A percentile compares a stretch with the other conserved stretches of the same genome.
Evolutionary conservation across 129 eudicot species (phyloP).

Genomic region (Lactuca saligna): DNA sequence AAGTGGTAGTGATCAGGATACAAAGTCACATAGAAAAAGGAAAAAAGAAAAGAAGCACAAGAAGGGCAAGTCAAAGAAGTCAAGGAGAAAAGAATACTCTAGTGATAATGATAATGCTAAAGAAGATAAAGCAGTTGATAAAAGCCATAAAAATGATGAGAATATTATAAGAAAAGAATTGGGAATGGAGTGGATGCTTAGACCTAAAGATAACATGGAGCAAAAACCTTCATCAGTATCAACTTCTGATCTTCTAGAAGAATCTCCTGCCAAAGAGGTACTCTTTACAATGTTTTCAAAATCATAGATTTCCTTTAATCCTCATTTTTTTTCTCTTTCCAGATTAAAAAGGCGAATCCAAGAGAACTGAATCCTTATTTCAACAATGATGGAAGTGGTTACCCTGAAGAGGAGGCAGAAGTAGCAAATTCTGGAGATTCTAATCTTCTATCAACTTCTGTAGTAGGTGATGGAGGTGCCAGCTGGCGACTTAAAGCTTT

Average conservation of each 20-base stretch:
- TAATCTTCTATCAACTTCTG: slow-evolving; percentile 60
- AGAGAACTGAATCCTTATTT: slow-evolving; percentile 83
- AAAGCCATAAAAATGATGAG: slow-evolving; percentile 14
- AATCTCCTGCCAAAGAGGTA: slow-evolving; percentile 71
- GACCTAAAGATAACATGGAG: slow-evolving; percentile 52
- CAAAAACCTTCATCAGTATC: slow-evolving; percentile 23
- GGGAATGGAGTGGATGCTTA: slow-evolving; percentile 96
- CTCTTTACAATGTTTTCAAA: not conserved
- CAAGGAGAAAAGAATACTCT: slow-evolving; percentile 40
- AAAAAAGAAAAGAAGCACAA: slow-evolving; percentile 38
- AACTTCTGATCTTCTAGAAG: slow-evolving; percentile 38
- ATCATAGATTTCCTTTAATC: not conserved
- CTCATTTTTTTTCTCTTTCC: not conserved
- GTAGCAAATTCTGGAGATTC: slow-evolving; percentile 30
- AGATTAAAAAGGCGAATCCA: slow-evolving; percentile 64
- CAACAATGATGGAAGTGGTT: slow-evolving; percentile 69
- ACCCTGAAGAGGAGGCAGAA: slow-evolving; percentile 73
- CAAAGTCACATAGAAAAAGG: slow-evolving; percentile 31
- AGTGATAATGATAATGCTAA: slow-evolving; percentile 34
- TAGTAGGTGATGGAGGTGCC: slow-evolving; percentile 98
- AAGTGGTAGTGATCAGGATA: slow-evolving; percentile 36
- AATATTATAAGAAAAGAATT: slow-evolving; percentile 60
- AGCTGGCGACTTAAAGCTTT: slow-evolving; percentile 97
- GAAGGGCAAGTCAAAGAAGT: slow-evolving; percentile 44
- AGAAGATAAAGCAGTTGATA: slow-evolving; percentile 22